Conservation (phyloP, 139 green algal species). For the Haematococcus lacustris region DNA sequence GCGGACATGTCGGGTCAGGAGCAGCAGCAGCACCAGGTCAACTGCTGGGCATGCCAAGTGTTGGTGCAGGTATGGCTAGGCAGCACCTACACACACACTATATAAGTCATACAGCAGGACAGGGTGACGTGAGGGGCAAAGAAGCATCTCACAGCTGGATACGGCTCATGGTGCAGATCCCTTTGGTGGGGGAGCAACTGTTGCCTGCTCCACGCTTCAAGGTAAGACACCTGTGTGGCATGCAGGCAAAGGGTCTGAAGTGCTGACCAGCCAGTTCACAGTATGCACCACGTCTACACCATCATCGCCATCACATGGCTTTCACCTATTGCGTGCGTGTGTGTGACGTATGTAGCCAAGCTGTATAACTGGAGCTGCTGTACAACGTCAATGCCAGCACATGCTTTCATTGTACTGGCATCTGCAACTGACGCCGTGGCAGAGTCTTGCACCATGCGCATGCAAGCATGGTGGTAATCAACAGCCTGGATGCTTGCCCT, state of each 20-base stretch:
- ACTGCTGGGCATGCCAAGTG: constrained; percentile 26
- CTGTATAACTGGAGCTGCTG: background rate
- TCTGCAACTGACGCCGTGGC: background rate
- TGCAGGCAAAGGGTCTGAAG: background rate
- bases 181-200: background rate
- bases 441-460: background rate
- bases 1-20: no score
- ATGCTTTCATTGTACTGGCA: background rate
- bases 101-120: background rate
- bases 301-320: no score
- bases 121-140: background rate
- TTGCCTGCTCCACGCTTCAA: background rate
- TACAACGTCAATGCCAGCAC: background rate
- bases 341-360: background rate
- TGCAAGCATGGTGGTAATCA: background rate
- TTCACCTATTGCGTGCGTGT: no score
- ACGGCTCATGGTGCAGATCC: background rate
- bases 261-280: background rate
- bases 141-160: no score
- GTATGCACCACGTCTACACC: no score
- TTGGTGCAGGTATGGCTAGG: constrained; percentile 9
- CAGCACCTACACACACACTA: background rate
- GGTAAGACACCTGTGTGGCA: background rate
- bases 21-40: no score
- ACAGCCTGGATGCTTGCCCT: background rate